Base-by-base conservation (phyloP, 345 rosid genomes). In the Geranium brycei region DNA sequence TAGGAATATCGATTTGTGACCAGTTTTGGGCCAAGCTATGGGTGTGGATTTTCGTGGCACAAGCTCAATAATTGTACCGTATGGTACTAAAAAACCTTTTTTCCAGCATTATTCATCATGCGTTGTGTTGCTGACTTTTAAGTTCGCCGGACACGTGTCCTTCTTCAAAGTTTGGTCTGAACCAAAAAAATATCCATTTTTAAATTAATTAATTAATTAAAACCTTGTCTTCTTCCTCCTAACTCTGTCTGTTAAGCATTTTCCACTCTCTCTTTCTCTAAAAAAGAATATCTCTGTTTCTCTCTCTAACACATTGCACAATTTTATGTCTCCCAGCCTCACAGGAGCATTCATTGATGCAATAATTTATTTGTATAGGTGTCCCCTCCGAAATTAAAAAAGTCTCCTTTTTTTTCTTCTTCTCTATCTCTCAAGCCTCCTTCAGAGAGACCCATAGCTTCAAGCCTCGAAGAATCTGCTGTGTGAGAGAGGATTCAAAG, bases 331-430 rank as follows among this genome's bases (percentile, higher is more conserved):
- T 41, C 41, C 41, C 41, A 35, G 41, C 41, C 41, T 35, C 41
- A 35, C 7, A 35, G 41, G 60, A 41, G 61, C 76, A 58, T 70
- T 71, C 61, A 71, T 60, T 73, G 75, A 71, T 73, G 72, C 31
- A 40, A 74, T 69, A 51, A 72, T 77, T 23, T 64, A 58, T 77
- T 67, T 68, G 77, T 56, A 70, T 71, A 80, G 79, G 85, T 85
- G 90, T 79, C 90, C 66, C 23, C 41, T 64, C 3, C 17, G 30
- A 7, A 62, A 47, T 30, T 35, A 35, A 35, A 35, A 35, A 35
- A 35, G 41, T 35, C 19, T 19, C 18, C 31, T 58, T 4, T 7
- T 17, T 6, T 17, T 58, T 59, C 7, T 19, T 35, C 41, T 35
- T 7, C 41, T 67, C 66, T 30, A 63, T 31, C 62, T 16, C 32